phyloP scores from a whole-genome alignment of 345 rosid species.

The Gossypium anomalum region DNA sequence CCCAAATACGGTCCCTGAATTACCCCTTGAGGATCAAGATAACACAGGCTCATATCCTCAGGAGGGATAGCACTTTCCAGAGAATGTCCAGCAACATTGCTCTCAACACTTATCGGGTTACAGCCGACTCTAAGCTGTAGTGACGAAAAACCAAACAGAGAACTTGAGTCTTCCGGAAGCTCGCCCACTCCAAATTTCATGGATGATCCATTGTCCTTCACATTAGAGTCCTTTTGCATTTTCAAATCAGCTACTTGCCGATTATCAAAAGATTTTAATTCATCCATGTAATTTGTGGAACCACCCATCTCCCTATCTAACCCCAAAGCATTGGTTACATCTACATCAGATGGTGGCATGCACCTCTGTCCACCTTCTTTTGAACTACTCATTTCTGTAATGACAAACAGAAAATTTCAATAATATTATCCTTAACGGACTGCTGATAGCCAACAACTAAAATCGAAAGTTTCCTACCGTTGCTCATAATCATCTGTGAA shows the following conservation, averaged over 20 bases:
- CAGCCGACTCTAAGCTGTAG: conserved; percentile 23
- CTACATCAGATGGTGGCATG: neutral
- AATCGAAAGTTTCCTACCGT: conserved; percentile 20
- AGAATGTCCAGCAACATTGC: conserved; percentile 16
- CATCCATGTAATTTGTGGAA: conserved; percentile 12
- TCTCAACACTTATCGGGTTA: conserved; percentile 17
- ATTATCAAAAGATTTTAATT: conserved; percentile 17
- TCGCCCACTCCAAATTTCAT: conserved; percentile 27
- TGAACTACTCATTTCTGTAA: conserved; percentile 23
- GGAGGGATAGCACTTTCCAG: conserved; percentile 20
- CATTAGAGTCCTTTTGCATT: conserved; percentile 16
- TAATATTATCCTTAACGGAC: neutral
- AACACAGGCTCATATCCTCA: conserved; percentile 66
- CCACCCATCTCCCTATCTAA: conserved; percentile 14
- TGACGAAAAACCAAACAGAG: conserved; percentile 33
- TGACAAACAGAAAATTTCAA: neutral
- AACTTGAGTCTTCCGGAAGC: conserved; percentile 48
- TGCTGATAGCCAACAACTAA: neutral
- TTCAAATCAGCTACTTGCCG: conserved; percentile 17
- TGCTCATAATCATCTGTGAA: conserved; percentile 13
- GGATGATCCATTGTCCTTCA: conserved; percentile 19
- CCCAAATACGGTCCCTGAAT: conserved; percentile 85
- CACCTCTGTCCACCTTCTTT: conserved; percentile 17
- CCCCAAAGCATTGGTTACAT: conserved; percentile 13
- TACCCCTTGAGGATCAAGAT: conserved; percentile 84